Evolutionary conservation across 2,329 filamentous ascomycete species (phyloP), one percentile per base, ranked within the genome.

Genomic region (Parafenestella ontariensis): DNA sequence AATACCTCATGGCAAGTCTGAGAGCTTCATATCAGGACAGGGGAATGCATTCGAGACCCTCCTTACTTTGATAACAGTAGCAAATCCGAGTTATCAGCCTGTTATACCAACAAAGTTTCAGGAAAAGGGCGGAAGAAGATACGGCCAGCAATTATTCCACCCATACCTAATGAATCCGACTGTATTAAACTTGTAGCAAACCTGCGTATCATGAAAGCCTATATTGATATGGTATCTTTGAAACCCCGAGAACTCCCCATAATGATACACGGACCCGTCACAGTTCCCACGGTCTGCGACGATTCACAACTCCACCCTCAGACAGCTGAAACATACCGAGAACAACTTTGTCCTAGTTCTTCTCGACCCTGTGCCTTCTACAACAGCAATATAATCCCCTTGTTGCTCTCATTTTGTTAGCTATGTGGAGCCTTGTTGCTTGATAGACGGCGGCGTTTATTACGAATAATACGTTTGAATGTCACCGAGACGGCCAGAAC

Each of bases 151-250:
- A 5, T 28, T 28, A 28, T 28, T 28, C 26, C 26, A 28, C 26
- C n/a, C n/a, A n/a, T n/a, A n/a, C n/a, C n/a, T n/a, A n/a, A n/a
- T n/a, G n/a, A n/a, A n/a, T n/a, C n/a, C n/a, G n/a, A n/a, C n/a
- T n/a, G n/a, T n/a, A n/a, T n/a, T n/a, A n/a, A n/a, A n/a, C n/a
- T n/a, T n/a, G 28, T 31, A 52, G 42, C 37, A 26, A 56, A 11
- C 28, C 24, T 61, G 52, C 47, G 47, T 28, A 54, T 29, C 40
- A 51, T 36, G 46, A 53, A 40, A 47, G 37, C 34, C 49, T 45
- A 37, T 45, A 59, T 47, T 52, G 24, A 49, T 56, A 49, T 58
- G 57, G 61, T 62, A 64, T 63, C 61, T 60, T 49, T 54, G 31
- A 50, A 58, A 37, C 33, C 29, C 36, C 33, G 18, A 11, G 34